phyloP scores from a whole-genome alignment of 768 basidiomycete species.

The Russula olivacea region DNA sequence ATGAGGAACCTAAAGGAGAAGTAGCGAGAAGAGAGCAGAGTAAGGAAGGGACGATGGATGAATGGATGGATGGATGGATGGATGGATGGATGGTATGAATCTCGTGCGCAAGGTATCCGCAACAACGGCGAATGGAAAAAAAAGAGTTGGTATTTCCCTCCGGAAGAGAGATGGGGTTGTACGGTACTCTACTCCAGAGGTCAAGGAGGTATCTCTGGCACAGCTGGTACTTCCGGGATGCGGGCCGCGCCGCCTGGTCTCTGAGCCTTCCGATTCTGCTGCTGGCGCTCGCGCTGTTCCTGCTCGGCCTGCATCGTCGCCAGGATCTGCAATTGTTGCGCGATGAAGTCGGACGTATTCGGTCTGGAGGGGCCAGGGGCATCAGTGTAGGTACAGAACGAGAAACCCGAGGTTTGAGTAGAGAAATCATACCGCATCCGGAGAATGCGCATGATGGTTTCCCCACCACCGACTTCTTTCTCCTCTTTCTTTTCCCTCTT shows the following conservation, averaged over 20 bases:
- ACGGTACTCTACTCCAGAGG: constrained; percentile 4
- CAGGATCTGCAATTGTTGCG: constrained; percentile 81
- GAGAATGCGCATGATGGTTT: constrained; percentile 90
- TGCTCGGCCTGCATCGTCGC: constrained; percentile 78
- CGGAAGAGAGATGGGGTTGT: background rate
- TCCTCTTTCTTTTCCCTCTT: constrained; percentile 89
- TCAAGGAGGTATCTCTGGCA: constrained; percentile 28
- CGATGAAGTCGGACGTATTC: constrained; percentile 78
- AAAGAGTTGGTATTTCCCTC: background rate
- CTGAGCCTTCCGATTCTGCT: constrained; percentile 52
- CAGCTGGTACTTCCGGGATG: constrained; percentile 29
- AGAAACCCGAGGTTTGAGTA: background rate
- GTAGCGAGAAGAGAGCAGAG: background rate
- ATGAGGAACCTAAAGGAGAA: background rate
- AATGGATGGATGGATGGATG: too few relatives aligned
- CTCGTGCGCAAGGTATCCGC: constrained; percentile 29
- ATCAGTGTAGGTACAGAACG: background rate
- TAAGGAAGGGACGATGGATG: background rate
- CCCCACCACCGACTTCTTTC: constrained; percentile 65
- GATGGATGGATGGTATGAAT: constrained; percentile 26
- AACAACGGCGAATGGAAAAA: constrained; percentile 3
- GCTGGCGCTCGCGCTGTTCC: constrained; percentile 61
- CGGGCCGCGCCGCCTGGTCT: constrained; percentile 39
- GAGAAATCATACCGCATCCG: constrained; percentile 74
- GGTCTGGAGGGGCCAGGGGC: constrained; percentile 41